Percentiles rank a stretch among this genome's conserved stretches.
Conservation (phyloP, 768 basidiomycete species). For the Tremella yokohamensis region DNA sequence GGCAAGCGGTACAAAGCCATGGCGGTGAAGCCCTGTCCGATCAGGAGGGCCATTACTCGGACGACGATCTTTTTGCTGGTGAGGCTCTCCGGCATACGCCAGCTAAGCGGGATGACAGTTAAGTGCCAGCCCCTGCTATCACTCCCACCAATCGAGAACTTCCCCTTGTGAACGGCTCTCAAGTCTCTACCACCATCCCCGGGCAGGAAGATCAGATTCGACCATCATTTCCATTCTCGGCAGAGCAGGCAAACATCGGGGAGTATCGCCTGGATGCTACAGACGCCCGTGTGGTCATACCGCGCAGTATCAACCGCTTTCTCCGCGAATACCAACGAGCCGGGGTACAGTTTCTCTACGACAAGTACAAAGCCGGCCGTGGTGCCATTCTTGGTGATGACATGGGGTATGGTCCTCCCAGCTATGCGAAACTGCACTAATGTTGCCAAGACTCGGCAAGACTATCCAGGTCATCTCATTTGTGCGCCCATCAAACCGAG, state of each 20-base stretch:
- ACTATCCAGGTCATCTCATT: conserved; percentile 69
- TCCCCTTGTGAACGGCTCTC: neutral
- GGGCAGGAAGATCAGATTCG: conserved; percentile 8
- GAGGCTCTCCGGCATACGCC: neutral
- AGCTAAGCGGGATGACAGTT: neutral
- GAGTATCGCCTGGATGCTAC: conserved; percentile 26
- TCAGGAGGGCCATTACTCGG: conserved; percentile 23
- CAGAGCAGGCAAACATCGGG: conserved; percentile 24
- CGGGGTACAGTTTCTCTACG: conserved; percentile 76
- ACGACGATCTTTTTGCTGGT: conserved; percentile 24
- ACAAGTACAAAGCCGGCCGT: conserved; percentile 62
- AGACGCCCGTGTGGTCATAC: conserved; percentile 36
- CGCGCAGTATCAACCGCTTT: conserved; percentile 66
- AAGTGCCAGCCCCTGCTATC: neutral
- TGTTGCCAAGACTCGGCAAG: conserved; percentile 61
- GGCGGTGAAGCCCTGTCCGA: too few relatives aligned
- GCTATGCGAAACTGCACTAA: conserved; percentile 1
- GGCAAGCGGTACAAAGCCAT: too few relatives aligned
- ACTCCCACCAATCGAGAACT: too few relatives aligned
- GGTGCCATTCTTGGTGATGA: conserved; percentile 92
- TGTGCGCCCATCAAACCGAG: conserved; percentile 19
- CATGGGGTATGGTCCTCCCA: conserved; percentile 70
- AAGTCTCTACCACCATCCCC: neutral
- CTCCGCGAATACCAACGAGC: conserved; percentile 88
- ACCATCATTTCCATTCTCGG: conserved; percentile 24